A percentile compares a stretch with the other conserved stretches of the same genome.
phyloP scores from a whole-genome alignment of 805 yeast genomes.

The Pichia paraexigua region DNA sequence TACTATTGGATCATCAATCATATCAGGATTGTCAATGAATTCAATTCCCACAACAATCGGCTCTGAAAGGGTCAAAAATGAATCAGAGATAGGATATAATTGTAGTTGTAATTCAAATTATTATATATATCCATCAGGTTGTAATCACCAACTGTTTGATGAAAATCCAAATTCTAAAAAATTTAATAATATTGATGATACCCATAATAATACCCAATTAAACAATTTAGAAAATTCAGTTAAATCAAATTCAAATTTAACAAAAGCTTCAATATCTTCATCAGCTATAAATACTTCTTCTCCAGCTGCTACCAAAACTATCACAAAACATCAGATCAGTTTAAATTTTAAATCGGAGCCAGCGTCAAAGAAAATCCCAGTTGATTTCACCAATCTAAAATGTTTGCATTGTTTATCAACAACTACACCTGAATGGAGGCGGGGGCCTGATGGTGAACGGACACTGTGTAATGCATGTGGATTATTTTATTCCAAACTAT shows the following conservation, averaged over 20 bases:
- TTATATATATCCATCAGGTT: background rate
- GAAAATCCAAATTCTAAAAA: background rate
- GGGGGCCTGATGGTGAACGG: slow-evolving; percentile 71
- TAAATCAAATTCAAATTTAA: background rate
- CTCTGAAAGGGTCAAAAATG: background rate
- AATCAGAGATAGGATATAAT: background rate
- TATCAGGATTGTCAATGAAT: background rate
- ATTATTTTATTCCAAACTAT: slow-evolving; percentile 58
- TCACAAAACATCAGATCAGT: background rate
- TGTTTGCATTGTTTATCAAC: slow-evolving; percentile 38
- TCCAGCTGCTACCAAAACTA: background rate
- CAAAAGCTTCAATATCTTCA: background rate
- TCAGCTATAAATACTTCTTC: background rate
- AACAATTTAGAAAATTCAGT: background rate
- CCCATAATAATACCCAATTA: background rate
- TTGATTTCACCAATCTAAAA: background rate
- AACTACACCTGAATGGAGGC: slow-evolving; percentile 78
- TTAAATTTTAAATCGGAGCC: too few relatives aligned
- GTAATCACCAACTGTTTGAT: background rate
- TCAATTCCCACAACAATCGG: background rate
- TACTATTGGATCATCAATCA: background rate
- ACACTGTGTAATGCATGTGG: slow-evolving; percentile 84
- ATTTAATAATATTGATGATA: background rate
- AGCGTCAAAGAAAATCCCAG: too few relatives aligned
- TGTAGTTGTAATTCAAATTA: background rate